Evolutionary conservation across 1,284 basidiomycete genomes (phyloP).

Genomic region (Ustilago loliicola): DNA sequence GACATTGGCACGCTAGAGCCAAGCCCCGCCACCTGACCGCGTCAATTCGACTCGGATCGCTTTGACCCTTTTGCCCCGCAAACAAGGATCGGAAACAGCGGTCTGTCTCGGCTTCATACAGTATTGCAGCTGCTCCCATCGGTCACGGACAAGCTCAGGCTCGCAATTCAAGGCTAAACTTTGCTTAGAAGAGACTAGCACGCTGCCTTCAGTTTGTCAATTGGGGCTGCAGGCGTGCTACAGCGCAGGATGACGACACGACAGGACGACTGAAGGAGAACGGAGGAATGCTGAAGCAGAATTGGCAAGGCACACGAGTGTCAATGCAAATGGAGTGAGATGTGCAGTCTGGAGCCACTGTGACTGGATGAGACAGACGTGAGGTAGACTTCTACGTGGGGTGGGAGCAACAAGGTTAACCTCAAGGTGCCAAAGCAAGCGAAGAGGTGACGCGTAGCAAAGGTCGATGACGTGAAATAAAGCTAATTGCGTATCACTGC

Average conservation of each 20-base stretch:
- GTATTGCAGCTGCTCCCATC: no score
- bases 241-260: not conserved
- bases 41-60: not conserved
- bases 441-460: constrained; percentile 12
- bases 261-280: not conserved
- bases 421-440: constrained; percentile 7
- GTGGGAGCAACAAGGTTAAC: not conserved
- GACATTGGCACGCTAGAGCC: no score
- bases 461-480: constrained; percentile 22
- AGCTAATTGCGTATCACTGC: constrained; percentile 11
- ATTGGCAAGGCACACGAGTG: not conserved
- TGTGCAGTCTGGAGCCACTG: no score
- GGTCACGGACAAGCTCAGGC: not conserved
- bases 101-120: no score
- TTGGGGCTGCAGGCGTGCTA: not conserved
- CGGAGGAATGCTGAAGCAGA: constrained; percentile 8
- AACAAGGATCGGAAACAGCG: not conserved
- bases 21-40: no score
- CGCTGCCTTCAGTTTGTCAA: not conserved
- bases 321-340: not conserved
- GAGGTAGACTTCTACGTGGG: no score
- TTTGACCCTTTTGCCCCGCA: constrained; percentile 1
- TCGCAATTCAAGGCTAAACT: not conserved
- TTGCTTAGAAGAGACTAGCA: not conserved
- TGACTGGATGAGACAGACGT: no score